Evolutionary conservation across 177 flowering plant species (phyloP), one percentile per base, ranked within the genome.

Genomic region (Vitis hybrid): DNA sequence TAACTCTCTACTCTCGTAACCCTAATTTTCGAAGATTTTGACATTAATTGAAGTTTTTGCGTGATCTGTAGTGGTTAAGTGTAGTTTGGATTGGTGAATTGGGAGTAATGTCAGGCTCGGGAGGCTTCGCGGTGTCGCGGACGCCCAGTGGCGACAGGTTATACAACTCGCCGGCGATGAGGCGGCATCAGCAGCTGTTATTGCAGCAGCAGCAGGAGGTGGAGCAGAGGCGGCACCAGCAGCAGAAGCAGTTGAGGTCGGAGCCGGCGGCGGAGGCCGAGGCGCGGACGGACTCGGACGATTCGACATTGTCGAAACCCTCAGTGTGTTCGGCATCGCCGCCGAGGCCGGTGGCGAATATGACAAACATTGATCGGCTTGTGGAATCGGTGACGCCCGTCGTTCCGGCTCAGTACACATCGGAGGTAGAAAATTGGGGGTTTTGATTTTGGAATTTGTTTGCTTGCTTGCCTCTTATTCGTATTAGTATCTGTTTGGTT

Each of bases 351-450:
- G 69, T 44, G 57, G 5, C 57, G 18, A 50, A 71, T 66, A 70
- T 74, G 54, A 81, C 85, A 2, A 87, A 86, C 71, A 80, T 90
- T 78, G 92, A 87, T 76, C 85, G 89, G 56, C 72, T 90, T 55
- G 62, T 90, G 67, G 83, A 86, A 10, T 82, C 88, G 11, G 84
- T 83, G 67, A 82, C 90, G 62, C 91, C 90, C 0, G 44, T 67
- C 22, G 88, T 90, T 63, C 79, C 80, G 3, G 85, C 84, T 12
- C 85, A 74, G 72, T 67, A 55, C 64, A 74, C 75, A 38, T 64
- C 86, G 13, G 80, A 81, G 91, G 92, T 85, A 75, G 22, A 12
- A 60, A 69, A 51, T 33, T 66, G 14, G 56, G 65, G 73, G 20
- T 62, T 59, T 66, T 47, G 28, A 24, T 24, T 47, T 7, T 18